phyloP scores from a whole-genome alignment of 352 stramenopile genomes.

The Phytophthora melonis region DNA sequence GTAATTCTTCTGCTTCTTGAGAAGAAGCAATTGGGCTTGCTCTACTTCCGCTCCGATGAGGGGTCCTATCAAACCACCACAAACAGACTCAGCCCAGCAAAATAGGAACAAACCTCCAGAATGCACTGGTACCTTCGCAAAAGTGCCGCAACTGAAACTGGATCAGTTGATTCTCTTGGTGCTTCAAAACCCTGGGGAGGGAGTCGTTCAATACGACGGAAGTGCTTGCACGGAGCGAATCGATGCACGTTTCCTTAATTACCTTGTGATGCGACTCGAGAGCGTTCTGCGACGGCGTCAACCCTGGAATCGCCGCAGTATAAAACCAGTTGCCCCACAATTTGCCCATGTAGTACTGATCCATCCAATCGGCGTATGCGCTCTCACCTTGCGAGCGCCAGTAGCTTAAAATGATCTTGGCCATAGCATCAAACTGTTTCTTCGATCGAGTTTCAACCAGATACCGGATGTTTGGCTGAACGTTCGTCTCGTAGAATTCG shows the following conservation, averaged over 20 bases:
- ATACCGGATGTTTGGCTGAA: neutral
- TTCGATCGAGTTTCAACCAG: neutral
- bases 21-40: neutral
- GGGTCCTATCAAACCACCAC: neutral
- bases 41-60: neutral
- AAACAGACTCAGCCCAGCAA: neutral
- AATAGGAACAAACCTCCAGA: neutral
- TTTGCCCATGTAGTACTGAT: neutral
- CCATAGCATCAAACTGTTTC: neutral
- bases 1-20: neutral
- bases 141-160: neutral
- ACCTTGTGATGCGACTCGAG: neutral
- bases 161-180: neutral
- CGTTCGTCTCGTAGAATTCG: neutral
- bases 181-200: neutral
- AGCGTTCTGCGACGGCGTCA: neutral
- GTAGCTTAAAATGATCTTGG: neutral
- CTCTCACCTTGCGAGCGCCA: neutral
- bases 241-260: neutral
- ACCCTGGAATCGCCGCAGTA: neutral
- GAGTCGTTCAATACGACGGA: neutral
- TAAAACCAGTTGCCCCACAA: neutral
- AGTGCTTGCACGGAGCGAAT: neutral
- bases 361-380: neutral
- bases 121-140: neutral